Conservation (phyloP, 495 filamentous ascomycete species). For the Apodospora peruviana region DNA sequence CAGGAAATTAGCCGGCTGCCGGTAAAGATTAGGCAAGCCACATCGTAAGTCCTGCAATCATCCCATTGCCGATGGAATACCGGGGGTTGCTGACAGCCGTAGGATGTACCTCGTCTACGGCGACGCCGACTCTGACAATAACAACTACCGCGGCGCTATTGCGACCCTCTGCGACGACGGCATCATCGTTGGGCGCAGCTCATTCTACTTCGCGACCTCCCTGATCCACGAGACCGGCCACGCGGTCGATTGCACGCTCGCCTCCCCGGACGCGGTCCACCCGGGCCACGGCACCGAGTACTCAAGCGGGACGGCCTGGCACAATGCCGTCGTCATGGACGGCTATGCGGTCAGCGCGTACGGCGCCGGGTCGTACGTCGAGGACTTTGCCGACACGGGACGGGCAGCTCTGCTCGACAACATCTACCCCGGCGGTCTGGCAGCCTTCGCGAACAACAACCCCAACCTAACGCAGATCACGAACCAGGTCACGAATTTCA, state of each 20-base stretch:
- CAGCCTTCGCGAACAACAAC: not conserved
- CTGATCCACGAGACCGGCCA: constrained; percentile 13
- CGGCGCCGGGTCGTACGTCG: constrained; percentile 6
- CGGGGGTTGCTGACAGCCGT: too few relatives aligned
- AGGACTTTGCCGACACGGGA: constrained; percentile 12
- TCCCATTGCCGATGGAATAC: too few relatives aligned
- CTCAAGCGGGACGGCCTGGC: constrained; percentile 1
- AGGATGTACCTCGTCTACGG: constrained; percentile 9
- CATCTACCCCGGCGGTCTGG: constrained; percentile 9
- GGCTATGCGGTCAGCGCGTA: constrained; percentile 11
- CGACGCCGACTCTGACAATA: constrained; percentile 2
- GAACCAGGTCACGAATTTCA: constrained; percentile 1
- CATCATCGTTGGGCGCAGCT: constrained; percentile 10
- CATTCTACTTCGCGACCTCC: constrained; percentile 8
- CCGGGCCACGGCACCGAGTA: constrained; percentile 1
- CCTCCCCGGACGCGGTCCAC: constrained; percentile 1
- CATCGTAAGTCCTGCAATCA: too few relatives aligned
- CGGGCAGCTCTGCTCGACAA: constrained; percentile 8
- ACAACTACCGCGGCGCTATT: constrained; percentile 10
- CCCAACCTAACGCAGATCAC: constrained; percentile 9
- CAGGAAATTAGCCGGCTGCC: constrained; percentile 7
- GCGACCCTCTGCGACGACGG: constrained; percentile 3
- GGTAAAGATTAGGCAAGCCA: constrained; percentile 1
- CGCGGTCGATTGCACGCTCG: constrained; percentile 7
- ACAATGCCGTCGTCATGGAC: constrained; percentile 5